Conservation (phyloP, 257 asterid genomes). For the Solanum virginianum region DNA sequence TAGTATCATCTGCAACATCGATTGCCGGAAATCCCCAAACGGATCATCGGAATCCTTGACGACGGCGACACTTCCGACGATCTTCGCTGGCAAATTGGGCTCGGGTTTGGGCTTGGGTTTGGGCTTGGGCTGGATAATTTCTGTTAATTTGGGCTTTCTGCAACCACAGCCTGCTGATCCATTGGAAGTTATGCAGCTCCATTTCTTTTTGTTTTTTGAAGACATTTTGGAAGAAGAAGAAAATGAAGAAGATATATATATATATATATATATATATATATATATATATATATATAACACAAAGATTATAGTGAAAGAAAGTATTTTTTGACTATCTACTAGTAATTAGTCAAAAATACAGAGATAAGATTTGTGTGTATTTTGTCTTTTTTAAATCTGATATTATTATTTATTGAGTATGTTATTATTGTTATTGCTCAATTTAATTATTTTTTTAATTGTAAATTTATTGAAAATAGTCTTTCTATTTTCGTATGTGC, state of each 20-base stretch:
- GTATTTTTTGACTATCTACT: neutral
- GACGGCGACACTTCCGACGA: constrained; percentile 45
- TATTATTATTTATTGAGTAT: neutral
- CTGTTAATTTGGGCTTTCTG: constrained; percentile 24
- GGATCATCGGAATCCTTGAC: constrained; percentile 65
- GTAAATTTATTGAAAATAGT: accelerated
- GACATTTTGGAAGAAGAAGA: constrained; percentile 1
- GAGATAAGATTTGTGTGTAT: neutral
- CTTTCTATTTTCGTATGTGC: no score
- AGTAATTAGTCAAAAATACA: neutral
- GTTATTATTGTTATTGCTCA: neutral
- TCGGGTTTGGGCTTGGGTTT: constrained; percentile 8
- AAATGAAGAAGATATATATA: neutral
- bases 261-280: no score
- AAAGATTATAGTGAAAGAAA: neutral
- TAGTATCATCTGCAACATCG: constrained; percentile 71
- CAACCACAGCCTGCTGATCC: constrained; percentile 32
- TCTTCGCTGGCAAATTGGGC: neutral
- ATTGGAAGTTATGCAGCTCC: constrained; percentile 9
- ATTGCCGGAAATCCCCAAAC: constrained; percentile 52
- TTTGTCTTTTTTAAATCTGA: neutral
- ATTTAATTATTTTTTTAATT: neutral
- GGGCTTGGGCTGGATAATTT: constrained; percentile 27
- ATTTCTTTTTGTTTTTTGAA: constrained; percentile 16
- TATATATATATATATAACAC: no score